Evolutionary conservation across 495 filamentous ascomycete genomes (phyloP).

Genomic region (Neurospora africana): DNA sequence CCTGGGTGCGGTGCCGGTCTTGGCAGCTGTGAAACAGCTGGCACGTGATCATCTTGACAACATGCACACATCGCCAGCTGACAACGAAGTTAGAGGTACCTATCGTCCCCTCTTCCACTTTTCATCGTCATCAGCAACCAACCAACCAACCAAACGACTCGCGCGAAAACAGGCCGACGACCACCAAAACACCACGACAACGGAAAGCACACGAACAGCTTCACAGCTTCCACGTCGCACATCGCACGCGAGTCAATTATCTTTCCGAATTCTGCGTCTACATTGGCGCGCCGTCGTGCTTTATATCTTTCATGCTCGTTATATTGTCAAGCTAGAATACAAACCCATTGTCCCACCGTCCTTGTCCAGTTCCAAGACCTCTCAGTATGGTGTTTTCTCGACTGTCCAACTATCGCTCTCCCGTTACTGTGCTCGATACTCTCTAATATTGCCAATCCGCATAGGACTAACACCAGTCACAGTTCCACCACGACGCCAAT

Average conservation of each 20-base stretch:
- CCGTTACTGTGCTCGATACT: background rate
- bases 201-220: background rate
- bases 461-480: background rate
- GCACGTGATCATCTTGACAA: too few relatives aligned
- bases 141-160: background rate
- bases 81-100: too few relatives aligned
- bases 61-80: background rate
- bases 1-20: background rate
- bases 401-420: background rate
- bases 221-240: background rate
- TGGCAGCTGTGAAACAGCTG: background rate
- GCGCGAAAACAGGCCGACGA: background rate
- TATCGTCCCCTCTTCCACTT: background rate
- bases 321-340: background rate
- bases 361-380: background rate
- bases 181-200: background rate
- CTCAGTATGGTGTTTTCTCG: background rate
- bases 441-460: background rate
- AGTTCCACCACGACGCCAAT: background rate
- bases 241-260: background rate
- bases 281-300: background rate
- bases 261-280: background rate
- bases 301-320: background rate
- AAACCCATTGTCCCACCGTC: background rate
- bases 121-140: background rate